Conservation (phyloP, 2,329 filamentous ascomycete genomes). For the Microdochium nivale region DNA sequence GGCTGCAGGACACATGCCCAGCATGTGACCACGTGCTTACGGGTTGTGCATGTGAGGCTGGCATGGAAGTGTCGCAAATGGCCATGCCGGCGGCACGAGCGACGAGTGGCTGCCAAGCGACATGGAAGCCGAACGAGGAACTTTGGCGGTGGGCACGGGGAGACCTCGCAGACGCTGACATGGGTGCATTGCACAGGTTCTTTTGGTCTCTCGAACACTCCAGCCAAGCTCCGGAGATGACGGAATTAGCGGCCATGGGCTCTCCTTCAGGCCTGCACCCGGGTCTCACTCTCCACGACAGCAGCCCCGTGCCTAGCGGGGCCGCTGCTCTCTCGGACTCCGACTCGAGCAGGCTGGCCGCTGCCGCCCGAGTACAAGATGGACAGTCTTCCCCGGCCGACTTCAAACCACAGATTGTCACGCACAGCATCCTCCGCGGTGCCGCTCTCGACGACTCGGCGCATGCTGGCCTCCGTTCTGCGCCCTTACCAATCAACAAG, state of each 20-base stretch:
- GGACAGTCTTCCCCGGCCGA: background rate
- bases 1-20: background rate
- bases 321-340: background rate
- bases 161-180: constrained; percentile 16
- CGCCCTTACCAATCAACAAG: background rate
- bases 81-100: background rate
- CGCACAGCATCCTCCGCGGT: background rate
- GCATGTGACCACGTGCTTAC: background rate
- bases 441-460: background rate
- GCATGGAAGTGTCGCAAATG: background rate
- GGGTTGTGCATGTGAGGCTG: background rate
- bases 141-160: constrained; percentile 8
- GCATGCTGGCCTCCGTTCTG: background rate
- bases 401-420: background rate
- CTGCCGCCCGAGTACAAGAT: background rate
- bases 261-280: background rate
- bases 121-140: constrained; percentile 1
- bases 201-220: background rate
- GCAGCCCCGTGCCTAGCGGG: background rate
- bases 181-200: background rate
- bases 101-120: background rate
- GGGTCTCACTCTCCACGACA: background rate
- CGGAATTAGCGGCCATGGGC: background rate
- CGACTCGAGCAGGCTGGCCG: background rate
- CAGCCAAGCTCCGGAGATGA: background rate